These are phyloP conservation scores for Oryza meridionalis DNA, from an alignment of 176 grass and related monocot genomes.

Conservation along the genomic window DNA sequence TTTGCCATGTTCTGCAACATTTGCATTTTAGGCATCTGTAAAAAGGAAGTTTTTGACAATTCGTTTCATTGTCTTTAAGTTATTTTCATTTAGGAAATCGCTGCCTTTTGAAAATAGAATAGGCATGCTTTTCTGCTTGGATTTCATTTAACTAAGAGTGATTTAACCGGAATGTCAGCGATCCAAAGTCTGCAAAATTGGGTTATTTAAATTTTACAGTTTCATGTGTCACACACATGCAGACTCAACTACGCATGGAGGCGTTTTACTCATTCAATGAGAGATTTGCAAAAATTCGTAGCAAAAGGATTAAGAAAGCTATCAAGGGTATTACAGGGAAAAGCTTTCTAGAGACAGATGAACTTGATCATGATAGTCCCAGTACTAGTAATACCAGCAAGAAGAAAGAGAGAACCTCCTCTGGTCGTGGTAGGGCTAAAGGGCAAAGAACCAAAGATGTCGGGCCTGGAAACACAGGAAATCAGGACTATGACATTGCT, in stretches of 20 bases:
- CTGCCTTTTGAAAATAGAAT: not conserved
- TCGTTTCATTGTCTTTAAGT: not conserved
- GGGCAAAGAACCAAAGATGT: constrained; percentile 44
- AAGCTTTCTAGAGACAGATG: constrained; percentile 59
- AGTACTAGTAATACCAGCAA: constrained; percentile 44
- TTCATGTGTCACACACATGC: constrained; percentile 37
- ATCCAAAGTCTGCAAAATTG: not conserved
- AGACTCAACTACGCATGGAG: constrained; percentile 91
- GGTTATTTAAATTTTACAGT: constrained; percentile 22
- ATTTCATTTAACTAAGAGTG: constrained; percentile 36
- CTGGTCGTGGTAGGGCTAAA: constrained; percentile 44
- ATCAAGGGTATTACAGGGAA: constrained; percentile 90
- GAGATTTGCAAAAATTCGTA: constrained; percentile 98
- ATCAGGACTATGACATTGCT: constrained; percentile 39
- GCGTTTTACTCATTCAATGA: constrained; percentile 98
- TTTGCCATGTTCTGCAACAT: constrained; percentile 22
- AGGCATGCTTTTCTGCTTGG: not conserved
- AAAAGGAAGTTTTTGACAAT: not conserved
- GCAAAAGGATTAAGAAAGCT: constrained; percentile 95
- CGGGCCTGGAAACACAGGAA: constrained; percentile 15
- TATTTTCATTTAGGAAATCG: constrained; percentile 8
- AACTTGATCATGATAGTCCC: constrained; percentile 57
- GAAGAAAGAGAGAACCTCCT: constrained; percentile 46
- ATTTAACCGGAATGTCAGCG: constrained; percentile 25
- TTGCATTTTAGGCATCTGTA: constrained; percentile 10